A percentile compares a stretch with the other conserved stretches of the same genome.
phyloP scores from a whole-genome alignment of 2,329 filamentous ascomycete species.

The Pezicula rhizophila region DNA sequence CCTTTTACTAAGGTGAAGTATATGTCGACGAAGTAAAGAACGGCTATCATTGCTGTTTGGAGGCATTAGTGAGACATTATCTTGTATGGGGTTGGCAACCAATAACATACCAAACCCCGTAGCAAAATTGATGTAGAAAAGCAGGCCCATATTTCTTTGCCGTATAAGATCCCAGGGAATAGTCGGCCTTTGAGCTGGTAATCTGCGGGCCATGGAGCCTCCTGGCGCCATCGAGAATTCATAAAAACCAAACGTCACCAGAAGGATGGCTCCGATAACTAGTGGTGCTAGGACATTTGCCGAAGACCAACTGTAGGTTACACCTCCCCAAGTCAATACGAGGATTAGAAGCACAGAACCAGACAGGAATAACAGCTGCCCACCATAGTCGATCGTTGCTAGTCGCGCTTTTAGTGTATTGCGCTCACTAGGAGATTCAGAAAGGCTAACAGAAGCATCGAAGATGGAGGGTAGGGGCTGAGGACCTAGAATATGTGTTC shows the following conservation, averaged over 20 bases:
- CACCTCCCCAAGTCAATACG: conserved; percentile 35
- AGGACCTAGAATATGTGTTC: conserved; percentile 50
- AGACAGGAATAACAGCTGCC: conserved; percentile 43
- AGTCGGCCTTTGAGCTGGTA: conserved; percentile 53
- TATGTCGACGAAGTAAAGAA: conserved; percentile 62
- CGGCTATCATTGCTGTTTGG: conserved; percentile 23
- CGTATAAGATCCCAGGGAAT: conserved; percentile 54
- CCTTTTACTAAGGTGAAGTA: conserved; percentile 59
- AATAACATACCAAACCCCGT: conserved; percentile 45
- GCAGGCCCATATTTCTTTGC: conserved; percentile 49
- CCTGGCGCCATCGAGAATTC: conserved; percentile 39
- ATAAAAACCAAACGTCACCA: conserved; percentile 32
- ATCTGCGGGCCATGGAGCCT: conserved; percentile 35
- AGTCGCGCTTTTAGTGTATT: conserved; percentile 32
- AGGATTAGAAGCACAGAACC: conserved; percentile 32
- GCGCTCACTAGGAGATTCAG: conserved; percentile 5
- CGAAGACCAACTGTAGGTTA: conserved; percentile 32
- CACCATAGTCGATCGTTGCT: conserved; percentile 46
- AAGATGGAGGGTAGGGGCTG: conserved; percentile 41
- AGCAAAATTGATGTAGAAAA: conserved; percentile 53
- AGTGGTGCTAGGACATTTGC: conserved; percentile 30
- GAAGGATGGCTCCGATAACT: conserved; percentile 29
- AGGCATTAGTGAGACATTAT: neutral
- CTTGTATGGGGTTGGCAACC: neutral
- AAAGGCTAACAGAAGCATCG: conserved; percentile 31